Evolutionary conservation across 2,329 filamentous ascomycete genomes (phyloP), one percentile per base, ranked within the genome.

Genomic region (Alternaria ethzedia): DNA sequence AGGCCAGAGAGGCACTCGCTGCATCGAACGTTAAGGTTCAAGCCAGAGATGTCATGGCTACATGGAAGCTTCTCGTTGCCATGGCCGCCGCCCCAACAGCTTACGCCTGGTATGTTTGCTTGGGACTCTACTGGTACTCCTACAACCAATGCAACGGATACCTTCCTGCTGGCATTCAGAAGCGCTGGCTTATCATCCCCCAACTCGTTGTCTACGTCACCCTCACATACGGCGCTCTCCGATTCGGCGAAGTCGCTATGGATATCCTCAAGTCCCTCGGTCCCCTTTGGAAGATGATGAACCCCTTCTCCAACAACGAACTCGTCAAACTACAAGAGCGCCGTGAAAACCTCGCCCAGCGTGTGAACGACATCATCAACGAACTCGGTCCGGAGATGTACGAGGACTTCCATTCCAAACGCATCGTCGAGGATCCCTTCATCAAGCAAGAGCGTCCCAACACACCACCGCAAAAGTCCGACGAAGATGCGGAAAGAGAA

Each of bases 231-330:
- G 94, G 94, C 5, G 93, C 96, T 7, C 89, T 99, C 56, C 91
- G 96, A 11, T 97, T 98, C 70, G 96, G 96, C 50, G 96, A 99
- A 82, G 91, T 97, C n/a, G 96, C 95, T 56, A 97, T 99, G 94
- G 96, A 99, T 77, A 97, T 99, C 59, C 84, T 96, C 83, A 99
- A 98, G 82, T 98, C 95, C 0, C 86, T 99, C 15, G 89, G 93
- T 10, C 96, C 96, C 6, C 87, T 99, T 10, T 84, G 97, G 49
- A 85, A 97, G 32, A 96, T 92, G 68, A 86, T 98, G 74, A 91
- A 91, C 72, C 96, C 96, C 2, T 89, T 89, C 5, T 95, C 92
- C 2, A 91, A 89, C 78, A 97, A 94, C 82, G 93, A 91, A 61
- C 88, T 99, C 52, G 88, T 92, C 66, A 91, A 90, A 71, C 87